Conservation (phyloP, 2,329 filamentous ascomycete species). For the Fusarium poae region DNA sequence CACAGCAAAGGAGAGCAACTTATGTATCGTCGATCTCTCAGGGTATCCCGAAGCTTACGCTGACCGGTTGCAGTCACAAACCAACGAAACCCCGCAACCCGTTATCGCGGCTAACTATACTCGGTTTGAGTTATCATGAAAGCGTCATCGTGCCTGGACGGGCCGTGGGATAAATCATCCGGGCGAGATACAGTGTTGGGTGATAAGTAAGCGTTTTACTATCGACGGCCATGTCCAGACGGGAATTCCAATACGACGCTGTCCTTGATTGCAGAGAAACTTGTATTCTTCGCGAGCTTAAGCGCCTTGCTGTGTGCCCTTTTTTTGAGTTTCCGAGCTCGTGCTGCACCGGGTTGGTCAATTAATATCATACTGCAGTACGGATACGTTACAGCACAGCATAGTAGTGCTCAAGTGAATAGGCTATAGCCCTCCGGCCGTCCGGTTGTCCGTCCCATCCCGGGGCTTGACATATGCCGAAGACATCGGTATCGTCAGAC, state of each 20-base stretch:
- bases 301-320: constrained; percentile 14
- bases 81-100: constrained; percentile 21
- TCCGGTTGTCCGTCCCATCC: constrained; percentile 20
- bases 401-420: not conserved
- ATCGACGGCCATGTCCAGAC: constrained; percentile 23
- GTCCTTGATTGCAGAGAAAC: constrained; percentile 24
- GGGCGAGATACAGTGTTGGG: constrained; percentile 28
- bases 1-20: not conserved
- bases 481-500: constrained; percentile 19
- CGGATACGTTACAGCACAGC: constrained; percentile 11
- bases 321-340: constrained; percentile 20
- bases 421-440: constrained; percentile 26
- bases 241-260: constrained; percentile 26
- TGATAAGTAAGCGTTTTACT: constrained; percentile 33
- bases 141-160: constrained; percentile 42
- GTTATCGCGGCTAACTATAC: constrained; percentile 37
- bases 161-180: constrained; percentile 18
- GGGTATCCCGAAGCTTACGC: constrained; percentile 28
- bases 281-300: constrained; percentile 24
- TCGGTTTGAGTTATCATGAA: constrained; percentile 30
- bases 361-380: constrained; percentile 14
- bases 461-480: constrained; percentile 32
- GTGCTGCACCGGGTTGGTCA: constrained; percentile 19
- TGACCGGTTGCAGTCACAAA: constrained; percentile 47
- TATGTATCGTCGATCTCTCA: constrained; percentile 43